phyloP scores from a whole-genome alignment of 78 protist genomes.

The Trichosphaerium sp. region DNA sequence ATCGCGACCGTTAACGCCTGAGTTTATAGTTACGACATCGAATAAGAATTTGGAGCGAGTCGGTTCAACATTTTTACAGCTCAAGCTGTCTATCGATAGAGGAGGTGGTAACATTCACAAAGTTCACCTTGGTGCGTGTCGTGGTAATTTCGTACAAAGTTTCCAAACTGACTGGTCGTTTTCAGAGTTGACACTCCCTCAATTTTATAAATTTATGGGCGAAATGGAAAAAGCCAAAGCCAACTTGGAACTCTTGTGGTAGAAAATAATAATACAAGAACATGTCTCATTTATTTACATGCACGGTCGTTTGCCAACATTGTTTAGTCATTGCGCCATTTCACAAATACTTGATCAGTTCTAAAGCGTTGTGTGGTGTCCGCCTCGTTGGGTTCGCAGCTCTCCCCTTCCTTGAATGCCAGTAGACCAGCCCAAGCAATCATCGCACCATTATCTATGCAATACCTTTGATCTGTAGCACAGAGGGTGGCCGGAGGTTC shows the following conservation, averaged over 20 bases:
- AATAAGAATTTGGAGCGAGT: neutral
- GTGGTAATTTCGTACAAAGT: neutral
- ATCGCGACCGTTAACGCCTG: no score
- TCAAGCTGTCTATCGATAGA: constrained; percentile 36
- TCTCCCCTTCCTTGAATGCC: constrained; percentile 32
- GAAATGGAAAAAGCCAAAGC: constrained; percentile 52
- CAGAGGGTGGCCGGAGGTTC: no score
- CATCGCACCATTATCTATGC: constrained; percentile 99
- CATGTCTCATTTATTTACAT: neutral
- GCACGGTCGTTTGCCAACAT: no score
- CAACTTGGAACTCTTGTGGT: constrained; percentile 41
- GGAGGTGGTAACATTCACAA: constrained; percentile 40
- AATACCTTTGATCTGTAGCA: constrained; percentile 92
- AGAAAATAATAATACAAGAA: neutral
- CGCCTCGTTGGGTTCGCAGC: constrained; percentile 49
- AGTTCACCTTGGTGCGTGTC: constrained; percentile 25
- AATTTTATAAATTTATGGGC: constrained; percentile 43
- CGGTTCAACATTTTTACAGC: constrained; percentile 27
- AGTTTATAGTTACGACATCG: no score
- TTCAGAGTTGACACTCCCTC: constrained; percentile 37
- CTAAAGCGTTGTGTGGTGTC: constrained; percentile 87
- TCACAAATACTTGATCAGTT: constrained; percentile 90
- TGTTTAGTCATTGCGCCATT: constrained; percentile 75
- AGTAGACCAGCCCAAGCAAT: constrained; percentile 90
- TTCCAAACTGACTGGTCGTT: neutral